Percentiles rank a stretch among this genome's conserved stretches.
These are phyloP conservation scores for Aspergillus neoniger DNA, from an alignment of 2,329 filamentous ascomycete genomes.

Conservation along the genomic window DNA sequence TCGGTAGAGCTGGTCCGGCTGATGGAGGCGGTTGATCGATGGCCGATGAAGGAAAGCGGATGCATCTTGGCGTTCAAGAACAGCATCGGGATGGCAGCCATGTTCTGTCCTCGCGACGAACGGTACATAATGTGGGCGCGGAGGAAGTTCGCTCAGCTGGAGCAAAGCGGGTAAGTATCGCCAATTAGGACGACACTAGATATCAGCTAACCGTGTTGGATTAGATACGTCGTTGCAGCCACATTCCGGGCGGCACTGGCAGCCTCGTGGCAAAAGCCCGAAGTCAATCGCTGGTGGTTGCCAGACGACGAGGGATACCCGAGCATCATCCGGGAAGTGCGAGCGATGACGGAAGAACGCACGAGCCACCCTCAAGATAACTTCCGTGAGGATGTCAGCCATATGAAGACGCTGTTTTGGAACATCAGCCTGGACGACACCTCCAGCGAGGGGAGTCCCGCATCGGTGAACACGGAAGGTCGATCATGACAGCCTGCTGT, in stretches of 20 bases:
- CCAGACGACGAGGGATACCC: conserved; percentile 77
- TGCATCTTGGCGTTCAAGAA: conserved; percentile 73
- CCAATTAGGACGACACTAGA: background rate
- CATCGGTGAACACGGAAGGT: conserved; percentile 18
- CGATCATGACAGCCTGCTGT: background rate
- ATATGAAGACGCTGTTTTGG: conserved; percentile 73
- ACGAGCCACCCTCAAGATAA: conserved; percentile 58
- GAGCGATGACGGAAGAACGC: conserved; percentile 78
- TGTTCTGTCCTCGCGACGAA: conserved; percentile 77
- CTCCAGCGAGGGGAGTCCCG: conserved; percentile 34
- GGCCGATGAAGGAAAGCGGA: conserved; percentile 69
- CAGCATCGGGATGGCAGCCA: conserved; percentile 70
- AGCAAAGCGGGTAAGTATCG: conserved; percentile 68
- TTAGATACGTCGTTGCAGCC: conserved; percentile 79
- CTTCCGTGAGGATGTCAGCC: conserved; percentile 65
- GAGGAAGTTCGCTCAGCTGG: conserved; percentile 74
- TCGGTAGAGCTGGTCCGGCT: conserved; percentile 74
- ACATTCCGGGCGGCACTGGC: conserved; percentile 75
- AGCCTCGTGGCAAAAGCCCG: conserved; percentile 70
- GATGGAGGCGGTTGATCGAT: conserved; percentile 75
- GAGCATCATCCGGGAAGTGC: conserved; percentile 72
- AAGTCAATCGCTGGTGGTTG: conserved; percentile 83
- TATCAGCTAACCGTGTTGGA: background rate
- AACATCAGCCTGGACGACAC: conserved; percentile 58
- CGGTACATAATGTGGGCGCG: conserved; percentile 77